A percentile compares a stretch with the other conserved stretches of the same genome.
These are phyloP conservation scores for Boletellus ananas DNA, from an alignment of 768 basidiomycete species.

Conservation along the genomic window DNA sequence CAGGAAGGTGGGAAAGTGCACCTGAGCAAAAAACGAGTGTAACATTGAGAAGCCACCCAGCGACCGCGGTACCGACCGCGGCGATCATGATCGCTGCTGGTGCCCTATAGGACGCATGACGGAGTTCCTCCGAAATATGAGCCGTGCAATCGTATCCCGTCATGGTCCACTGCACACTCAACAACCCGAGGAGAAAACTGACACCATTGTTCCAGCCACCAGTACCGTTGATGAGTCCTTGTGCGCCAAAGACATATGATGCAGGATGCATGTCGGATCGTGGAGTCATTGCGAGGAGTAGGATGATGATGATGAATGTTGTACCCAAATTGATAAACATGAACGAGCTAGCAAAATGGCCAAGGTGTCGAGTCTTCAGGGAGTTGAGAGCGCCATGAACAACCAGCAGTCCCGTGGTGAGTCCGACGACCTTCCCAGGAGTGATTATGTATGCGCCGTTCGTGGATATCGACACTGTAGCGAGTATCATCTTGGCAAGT, in stretches of 20 bases:
- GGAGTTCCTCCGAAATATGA: constrained; percentile 42
- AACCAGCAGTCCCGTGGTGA: constrained; percentile 38
- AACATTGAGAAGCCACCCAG: constrained; percentile 65
- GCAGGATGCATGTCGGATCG: constrained; percentile 53
- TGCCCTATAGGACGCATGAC: constrained; percentile 47
- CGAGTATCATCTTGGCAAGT: constrained; percentile 32
- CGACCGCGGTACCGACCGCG: constrained; percentile 41
- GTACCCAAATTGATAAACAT: constrained; percentile 45
- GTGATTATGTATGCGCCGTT: constrained; percentile 34
- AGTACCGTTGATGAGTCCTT: constrained; percentile 36
- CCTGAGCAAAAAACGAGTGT: constrained; percentile 57
- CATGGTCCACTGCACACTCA: constrained; percentile 50
- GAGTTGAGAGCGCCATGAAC: constrained; percentile 43
- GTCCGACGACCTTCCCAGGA: constrained; percentile 38
- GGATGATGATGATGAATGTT: constrained; percentile 40
- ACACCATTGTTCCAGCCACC: constrained; percentile 29
- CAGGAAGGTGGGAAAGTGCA: constrained; percentile 44
- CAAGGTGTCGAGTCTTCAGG: constrained; percentile 37
- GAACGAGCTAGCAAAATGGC: constrained; percentile 32
- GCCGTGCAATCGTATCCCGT: constrained; percentile 28
- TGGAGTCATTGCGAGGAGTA: constrained; percentile 41
- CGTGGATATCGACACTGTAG: constrained; percentile 21
- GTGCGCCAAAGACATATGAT: constrained; percentile 51
- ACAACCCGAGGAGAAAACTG: constrained; percentile 42
- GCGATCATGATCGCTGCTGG: constrained; percentile 44